Conservation (phyloP, 2,329 filamentous ascomycete species). For the Chaetomiaceae sp. region DNA sequence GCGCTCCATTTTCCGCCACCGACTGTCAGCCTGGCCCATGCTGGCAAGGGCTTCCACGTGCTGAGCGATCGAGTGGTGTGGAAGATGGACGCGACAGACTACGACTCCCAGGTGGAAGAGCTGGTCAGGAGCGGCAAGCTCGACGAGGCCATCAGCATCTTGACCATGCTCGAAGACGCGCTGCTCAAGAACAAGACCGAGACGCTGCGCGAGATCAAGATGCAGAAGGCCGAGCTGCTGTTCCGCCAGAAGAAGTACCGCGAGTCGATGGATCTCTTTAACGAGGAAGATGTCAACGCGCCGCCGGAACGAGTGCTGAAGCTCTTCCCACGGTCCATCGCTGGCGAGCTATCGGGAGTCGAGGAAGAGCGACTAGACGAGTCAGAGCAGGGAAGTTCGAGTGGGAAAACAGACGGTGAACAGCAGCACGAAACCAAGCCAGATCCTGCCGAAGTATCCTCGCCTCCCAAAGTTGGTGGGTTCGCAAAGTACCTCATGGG, state of each 20-base stretch:
- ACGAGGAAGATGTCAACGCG: slow-evolving; percentile 74
- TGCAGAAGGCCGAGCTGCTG: slow-evolving; percentile 79
- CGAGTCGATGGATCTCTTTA: slow-evolving; percentile 82
- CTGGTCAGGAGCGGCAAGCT: slow-evolving; percentile 67
- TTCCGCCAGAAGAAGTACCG: slow-evolving; percentile 80
- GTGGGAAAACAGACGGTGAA: slow-evolving; percentile 29
- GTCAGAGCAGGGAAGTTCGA: slow-evolving; percentile 26
- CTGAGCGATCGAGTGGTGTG: slow-evolving; percentile 87
- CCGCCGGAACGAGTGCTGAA: slow-evolving; percentile 83
- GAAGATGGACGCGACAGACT: slow-evolving; percentile 91
- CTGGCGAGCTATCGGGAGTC: slow-evolving; percentile 65
- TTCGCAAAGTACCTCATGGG: slow-evolving; percentile 51
- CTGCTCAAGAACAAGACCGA: slow-evolving; percentile 76
- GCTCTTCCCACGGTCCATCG: slow-evolving; percentile 76
- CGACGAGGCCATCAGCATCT: slow-evolving; percentile 86
- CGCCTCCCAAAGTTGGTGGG: slow-evolving; percentile 37
- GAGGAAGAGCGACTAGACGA: slow-evolving; percentile 33
- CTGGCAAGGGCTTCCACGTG: slow-evolving; percentile 91
- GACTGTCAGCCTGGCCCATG: slow-evolving; percentile 89
- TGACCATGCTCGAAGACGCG: slow-evolving; percentile 88
- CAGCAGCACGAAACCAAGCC: slow-evolving; percentile 27
- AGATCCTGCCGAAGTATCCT: slow-evolving; percentile 23
- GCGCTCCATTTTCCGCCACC: slow-evolving; percentile 88
- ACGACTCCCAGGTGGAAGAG: slow-evolving; percentile 81
- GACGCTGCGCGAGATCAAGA: slow-evolving; percentile 78